Evolutionary conservation across 768 basidiomycete genomes (phyloP).

Genomic region (Candolleomyces eurysporus): DNA sequence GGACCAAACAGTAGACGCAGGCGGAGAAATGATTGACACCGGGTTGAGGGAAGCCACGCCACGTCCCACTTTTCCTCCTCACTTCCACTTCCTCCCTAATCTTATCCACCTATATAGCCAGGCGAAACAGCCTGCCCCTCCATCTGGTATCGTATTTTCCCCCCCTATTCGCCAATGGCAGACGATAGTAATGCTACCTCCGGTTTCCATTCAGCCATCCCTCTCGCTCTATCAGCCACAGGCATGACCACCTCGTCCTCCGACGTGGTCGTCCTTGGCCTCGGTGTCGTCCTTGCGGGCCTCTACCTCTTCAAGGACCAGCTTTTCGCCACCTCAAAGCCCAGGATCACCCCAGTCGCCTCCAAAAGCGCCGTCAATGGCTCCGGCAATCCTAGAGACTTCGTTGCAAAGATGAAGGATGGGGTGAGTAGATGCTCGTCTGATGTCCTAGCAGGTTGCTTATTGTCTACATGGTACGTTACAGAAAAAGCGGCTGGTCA

Average conservation of each 20-base stretch:
- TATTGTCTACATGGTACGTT: not conserved
- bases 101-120: conserved; percentile 19
- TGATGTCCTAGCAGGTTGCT: not conserved
- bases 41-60: conserved; percentile 4
- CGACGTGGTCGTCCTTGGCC: conserved; percentile 67
- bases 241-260: conserved; percentile 66
- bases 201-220: conserved; percentile 36
- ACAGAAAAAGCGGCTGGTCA: conserved; percentile 94
- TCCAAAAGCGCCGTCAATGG: conserved; percentile 56
- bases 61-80: conserved; percentile 14
- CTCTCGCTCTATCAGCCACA: conserved; percentile 27
- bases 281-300: conserved; percentile 75
- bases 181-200: conserved; percentile 33
- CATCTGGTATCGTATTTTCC: conserved; percentile 22
- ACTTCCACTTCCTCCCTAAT: conserved; percentile 18
- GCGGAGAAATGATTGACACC: conserved; percentile 11
- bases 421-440: conserved; percentile 54
- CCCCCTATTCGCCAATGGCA: conserved; percentile 25
- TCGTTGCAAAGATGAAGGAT: conserved; percentile 91
- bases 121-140: conserved; percentile 20
- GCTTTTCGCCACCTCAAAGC: conserved; percentile 66
- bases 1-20: conserved; percentile 8
- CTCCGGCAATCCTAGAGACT: conserved; percentile 88
- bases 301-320: conserved; percentile 84
- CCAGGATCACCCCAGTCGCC: conserved; percentile 48